These are phyloP conservation scores for Staphylotrichum tortipilum DNA, from an alignment of 495 filamentous ascomycete species.

Conservation along the genomic window DNA sequence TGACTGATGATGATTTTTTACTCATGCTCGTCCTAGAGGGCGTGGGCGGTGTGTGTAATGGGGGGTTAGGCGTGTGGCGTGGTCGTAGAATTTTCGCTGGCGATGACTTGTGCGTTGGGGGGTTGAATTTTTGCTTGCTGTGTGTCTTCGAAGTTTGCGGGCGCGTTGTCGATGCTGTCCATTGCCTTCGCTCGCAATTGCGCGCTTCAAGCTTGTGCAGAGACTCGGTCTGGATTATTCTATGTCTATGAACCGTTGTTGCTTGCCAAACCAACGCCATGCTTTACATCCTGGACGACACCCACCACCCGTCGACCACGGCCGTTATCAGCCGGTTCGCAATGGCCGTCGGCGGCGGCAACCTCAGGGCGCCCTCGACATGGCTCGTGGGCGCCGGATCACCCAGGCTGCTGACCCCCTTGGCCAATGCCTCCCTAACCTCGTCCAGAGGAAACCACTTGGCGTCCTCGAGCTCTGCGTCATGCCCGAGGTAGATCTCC, in stretches of 20 bases:
- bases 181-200: too few relatives aligned
- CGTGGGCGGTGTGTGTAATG: too few relatives aligned
- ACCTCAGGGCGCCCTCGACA: slow-evolving; percentile 58
- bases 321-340: slow-evolving; percentile 60
- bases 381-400: slow-evolving; percentile 55
- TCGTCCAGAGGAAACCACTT: slow-evolving; percentile 74
- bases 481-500: slow-evolving; percentile 78
- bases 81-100: too few relatives aligned
- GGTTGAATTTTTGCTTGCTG: too few relatives aligned
- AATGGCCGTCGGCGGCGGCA: slow-evolving; percentile 72
- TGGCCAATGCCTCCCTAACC: slow-evolving; percentile 51
- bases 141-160: too few relatives aligned
- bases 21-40: too few relatives aligned
- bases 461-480: slow-evolving; percentile 84
- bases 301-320: slow-evolving; percentile 35
- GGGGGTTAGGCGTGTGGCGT: too few relatives aligned
- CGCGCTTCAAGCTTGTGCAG: too few relatives aligned
- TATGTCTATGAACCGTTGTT: not conserved
- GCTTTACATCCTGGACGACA: slow-evolving; percentile 31
- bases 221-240: too few relatives aligned
- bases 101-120: too few relatives aligned
- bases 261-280: too few relatives aligned
- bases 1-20: not conserved
- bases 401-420: slow-evolving; percentile 57
- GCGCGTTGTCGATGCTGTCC: too few relatives aligned